These are phyloP conservation scores for Phellinidium pouzarii DNA, from an alignment of 1,284 basidiomycete genomes.

Conservation along the genomic window DNA sequence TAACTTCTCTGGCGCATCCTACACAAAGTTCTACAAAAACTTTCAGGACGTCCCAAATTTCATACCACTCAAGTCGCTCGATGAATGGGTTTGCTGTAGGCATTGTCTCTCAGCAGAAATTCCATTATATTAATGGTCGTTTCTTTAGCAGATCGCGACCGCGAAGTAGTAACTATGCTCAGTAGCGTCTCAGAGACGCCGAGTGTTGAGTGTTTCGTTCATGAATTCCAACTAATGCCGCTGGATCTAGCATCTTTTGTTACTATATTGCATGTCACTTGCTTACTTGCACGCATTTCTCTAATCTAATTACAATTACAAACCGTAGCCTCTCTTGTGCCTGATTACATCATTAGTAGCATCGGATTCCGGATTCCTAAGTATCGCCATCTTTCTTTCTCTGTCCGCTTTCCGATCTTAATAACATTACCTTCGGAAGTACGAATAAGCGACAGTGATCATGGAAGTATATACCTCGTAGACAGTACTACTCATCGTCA, in stretches of 20 bases:
- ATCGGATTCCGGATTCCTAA: too few relatives aligned
- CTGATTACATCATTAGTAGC: too few relatives aligned
- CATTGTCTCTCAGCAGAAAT: background rate
- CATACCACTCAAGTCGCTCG: constrained; percentile 38
- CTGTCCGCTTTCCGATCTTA: too few relatives aligned
- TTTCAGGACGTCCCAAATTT: constrained; percentile 35
- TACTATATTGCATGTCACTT: background rate
- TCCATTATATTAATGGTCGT: background rate
- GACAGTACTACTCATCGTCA: too few relatives aligned
- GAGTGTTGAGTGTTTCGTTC: background rate
- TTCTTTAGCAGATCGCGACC: constrained; percentile 7
- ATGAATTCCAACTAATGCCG: background rate
- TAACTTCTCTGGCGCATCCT: constrained; percentile 32
- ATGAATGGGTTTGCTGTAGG: constrained; percentile 30
- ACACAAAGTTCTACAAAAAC: constrained; percentile 33
- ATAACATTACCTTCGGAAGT: too few relatives aligned
- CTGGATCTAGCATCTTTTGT: constrained; percentile 1
- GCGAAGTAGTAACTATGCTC: constrained; percentile 6
- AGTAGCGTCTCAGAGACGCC: background rate
- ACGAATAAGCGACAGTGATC: too few relatives aligned
- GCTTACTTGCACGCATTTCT: constrained; percentile 3
- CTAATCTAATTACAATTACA: background rate
- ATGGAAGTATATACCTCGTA: too few relatives aligned
- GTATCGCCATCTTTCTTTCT: too few relatives aligned
- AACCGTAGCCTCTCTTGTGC: too few relatives aligned